Evolutionary conservation across 140 eudicot species (phyloP), one percentile per base, ranked within the genome.

Genomic region (Ambrosia hybrid): DNA sequence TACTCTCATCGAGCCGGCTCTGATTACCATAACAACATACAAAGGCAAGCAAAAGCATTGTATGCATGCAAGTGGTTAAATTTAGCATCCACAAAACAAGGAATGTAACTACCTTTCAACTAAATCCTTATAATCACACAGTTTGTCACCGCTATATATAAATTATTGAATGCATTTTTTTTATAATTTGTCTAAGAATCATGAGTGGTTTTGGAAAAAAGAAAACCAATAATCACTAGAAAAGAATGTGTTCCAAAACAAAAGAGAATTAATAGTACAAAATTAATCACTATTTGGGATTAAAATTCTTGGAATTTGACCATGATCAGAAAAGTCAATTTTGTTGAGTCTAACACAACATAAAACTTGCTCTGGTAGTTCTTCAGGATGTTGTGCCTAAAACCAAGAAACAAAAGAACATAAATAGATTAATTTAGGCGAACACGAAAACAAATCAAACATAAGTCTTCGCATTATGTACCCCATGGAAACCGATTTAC

Each of bases 321-420:
- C 95, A 57, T 68, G 80, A 74, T 88, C 85, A 62, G 78, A 83
- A 67, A 94, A 90, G 65, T 94, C 99, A 11, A 93, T 75, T 68
- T 88, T 88, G 86, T 84, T 84, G 63, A 90, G 80, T 57, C 90
- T 74, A 15, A 88, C 81, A 72, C 99, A 88, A 41, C 99, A 88
- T 61, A 93, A 8, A 52, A 94, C 96, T 68, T 78, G 85, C 80
- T 94, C 99, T 0, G 99, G 96, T 74, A 94, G 76, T 76, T 94
- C 97, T 68, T 94, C 95, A n/a, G 84, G 87, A 81, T 74, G 76
- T 52, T 92, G 98, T 66, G 95, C 98, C 98, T 92, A 82, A 46
- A 53, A 36, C 16, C 57, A 65, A 16, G 15, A 3, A 41, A 34
- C 51, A 21, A 4, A n/a, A 62, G 8, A 5, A 61, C 57, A 33